Percentiles rank a stretch among this genome's conserved stretches.
Conservation (phyloP, 2,329 filamentous ascomycete species). For the Botrytis deweyae region DNA sequence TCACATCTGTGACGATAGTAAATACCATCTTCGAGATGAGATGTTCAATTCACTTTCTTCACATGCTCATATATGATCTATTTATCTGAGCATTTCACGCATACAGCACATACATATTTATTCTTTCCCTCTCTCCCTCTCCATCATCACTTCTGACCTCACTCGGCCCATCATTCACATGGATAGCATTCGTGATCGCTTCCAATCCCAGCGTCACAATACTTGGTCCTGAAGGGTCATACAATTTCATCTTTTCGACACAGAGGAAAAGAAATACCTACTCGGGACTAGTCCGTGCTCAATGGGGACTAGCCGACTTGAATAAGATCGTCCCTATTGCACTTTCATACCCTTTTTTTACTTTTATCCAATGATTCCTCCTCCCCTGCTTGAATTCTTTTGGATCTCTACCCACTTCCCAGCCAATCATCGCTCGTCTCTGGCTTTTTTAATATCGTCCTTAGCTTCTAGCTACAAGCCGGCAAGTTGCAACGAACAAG, state of each 20-base stretch:
- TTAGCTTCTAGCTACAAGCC: conserved; percentile 12
- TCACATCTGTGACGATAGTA: background rate
- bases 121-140: too few species aligned
- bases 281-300: background rate
- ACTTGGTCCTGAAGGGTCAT: background rate
- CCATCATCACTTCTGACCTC: too few species aligned
- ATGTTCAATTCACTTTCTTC: background rate
- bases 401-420: background rate
- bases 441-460: conserved; percentile 8
- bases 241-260: background rate
- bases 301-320: background rate
- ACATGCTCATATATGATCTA: background rate
- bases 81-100: too few species aligned
- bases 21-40: background rate
- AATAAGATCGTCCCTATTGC: background rate
- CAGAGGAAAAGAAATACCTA: background rate
- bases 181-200: background rate
- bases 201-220: background rate
- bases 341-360: background rate
- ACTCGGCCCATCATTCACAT: too few species aligned
- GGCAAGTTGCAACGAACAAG: conserved; percentile 19
- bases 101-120: too few species aligned
- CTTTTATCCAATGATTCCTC: background rate
- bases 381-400: conserved; percentile 9
- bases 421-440: background rate